Conservation (phyloP, 2,329 filamentous ascomycete genomes). For the Aspergillus sojae region DNA sequence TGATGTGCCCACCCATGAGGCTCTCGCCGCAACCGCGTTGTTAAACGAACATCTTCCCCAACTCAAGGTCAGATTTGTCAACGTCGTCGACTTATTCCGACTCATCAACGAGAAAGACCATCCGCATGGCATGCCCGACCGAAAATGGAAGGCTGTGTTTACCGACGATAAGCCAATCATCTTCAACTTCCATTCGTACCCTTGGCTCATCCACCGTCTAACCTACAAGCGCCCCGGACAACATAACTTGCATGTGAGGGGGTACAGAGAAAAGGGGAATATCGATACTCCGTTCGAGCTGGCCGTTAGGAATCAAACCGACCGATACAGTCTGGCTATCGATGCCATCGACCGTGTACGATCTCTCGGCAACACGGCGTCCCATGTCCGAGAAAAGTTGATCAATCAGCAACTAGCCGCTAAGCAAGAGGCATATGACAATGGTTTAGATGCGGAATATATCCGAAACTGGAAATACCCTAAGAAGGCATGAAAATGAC, state of each 20-base stretch:
- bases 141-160: slow-evolving; percentile 70
- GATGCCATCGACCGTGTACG: slow-evolving; percentile 72
- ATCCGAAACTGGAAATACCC: slow-evolving; percentile 61
- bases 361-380: slow-evolving; percentile 64
- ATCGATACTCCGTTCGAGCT: slow-evolving; percentile 80
- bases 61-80: slow-evolving; percentile 77
- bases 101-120: slow-evolving; percentile 71
- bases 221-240: slow-evolving; percentile 74
- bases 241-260: slow-evolving; percentile 71
- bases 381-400: slow-evolving; percentile 64
- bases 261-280: slow-evolving; percentile 82
- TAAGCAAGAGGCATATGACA: slow-evolving; percentile 67
- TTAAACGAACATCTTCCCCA: slow-evolving; percentile 71
- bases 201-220: slow-evolving; percentile 75
- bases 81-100: slow-evolving; percentile 80
- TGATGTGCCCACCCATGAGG: slow-evolving; percentile 73
- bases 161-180: slow-evolving; percentile 72
- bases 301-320: slow-evolving; percentile 75
- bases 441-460: slow-evolving; percentile 68
- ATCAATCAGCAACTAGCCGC: slow-evolving; percentile 66
- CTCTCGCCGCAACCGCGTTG: slow-evolving; percentile 73
- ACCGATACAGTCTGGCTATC: slow-evolving; percentile 76
- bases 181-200: slow-evolving; percentile 85
- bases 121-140: slow-evolving; percentile 70
- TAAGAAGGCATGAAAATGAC: not conserved